Conservation (phyloP, 1,139 yeast genomes). For the Saccharomycopsis hybrid region DNA sequence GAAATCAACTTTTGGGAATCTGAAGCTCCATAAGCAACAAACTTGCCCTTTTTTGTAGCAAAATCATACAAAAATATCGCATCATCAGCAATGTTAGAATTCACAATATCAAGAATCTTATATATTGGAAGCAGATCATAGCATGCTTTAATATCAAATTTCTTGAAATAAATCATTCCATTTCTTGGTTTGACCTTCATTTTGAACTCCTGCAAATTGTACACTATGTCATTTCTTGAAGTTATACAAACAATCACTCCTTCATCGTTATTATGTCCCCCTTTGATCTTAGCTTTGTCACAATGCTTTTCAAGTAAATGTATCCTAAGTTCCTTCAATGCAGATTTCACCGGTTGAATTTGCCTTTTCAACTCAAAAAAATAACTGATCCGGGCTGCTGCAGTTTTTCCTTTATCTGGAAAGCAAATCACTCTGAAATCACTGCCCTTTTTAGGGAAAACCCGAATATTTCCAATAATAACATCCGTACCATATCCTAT, state of each 20-base stretch:
- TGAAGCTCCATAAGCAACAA: background rate
- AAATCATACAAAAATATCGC: background rate
- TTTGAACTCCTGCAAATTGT: conserved; percentile 9
- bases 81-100: background rate
- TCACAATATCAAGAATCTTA: conserved; percentile 33
- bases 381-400: conserved; percentile 23
- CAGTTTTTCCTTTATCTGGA: conserved; percentile 25
- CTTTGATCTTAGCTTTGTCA: no score
- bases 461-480: conserved; percentile 35
- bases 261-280: no score
- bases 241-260: conserved; percentile 8
- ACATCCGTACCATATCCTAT: background rate
- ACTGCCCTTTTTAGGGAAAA: conserved; percentile 47
- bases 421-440: conserved; percentile 22
- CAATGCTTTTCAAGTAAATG: no score
- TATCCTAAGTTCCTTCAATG: background rate
- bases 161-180: conserved; percentile 46
- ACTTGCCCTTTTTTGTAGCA: conserved; percentile 1
- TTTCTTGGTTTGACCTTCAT: conserved; percentile 23
- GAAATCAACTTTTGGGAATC: conserved; percentile 1
- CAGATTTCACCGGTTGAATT: background rate
- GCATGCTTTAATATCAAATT: conserved; percentile 75
- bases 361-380: background rate
- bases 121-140: conserved; percentile 67
- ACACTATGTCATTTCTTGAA: no score